Conservation (phyloP, 2,329 filamentous ascomycete species). For the Alternaria panax region DNA sequence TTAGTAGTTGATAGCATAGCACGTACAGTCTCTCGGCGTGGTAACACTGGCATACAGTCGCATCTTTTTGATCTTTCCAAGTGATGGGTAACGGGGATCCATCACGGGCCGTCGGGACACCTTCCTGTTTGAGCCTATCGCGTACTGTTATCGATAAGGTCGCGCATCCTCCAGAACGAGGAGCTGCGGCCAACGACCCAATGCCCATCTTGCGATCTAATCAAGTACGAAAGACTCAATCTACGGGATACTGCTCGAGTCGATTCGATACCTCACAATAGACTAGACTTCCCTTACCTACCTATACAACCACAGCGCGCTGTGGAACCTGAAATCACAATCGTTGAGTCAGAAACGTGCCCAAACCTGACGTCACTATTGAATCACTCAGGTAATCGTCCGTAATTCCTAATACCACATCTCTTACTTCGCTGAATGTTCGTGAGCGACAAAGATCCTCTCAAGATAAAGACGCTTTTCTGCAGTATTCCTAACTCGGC, state of each 20-base stretch:
- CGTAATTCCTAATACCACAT: background rate
- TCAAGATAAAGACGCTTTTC: background rate
- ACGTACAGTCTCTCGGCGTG: background rate
- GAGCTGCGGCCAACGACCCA: background rate
- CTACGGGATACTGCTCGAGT: background rate
- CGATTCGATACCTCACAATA: background rate
- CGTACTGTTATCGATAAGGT: background rate
- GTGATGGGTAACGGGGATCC: no score
- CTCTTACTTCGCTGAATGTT: background rate
- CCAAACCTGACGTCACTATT: background rate
- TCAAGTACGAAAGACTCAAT: background rate
- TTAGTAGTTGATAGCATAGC: background rate
- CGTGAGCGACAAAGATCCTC: background rate
- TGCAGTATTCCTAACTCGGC: no score
- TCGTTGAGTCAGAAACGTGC: background rate
- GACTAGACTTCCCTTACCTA: background rate
- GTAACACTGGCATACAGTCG: background rate
- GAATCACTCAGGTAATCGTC: background rate
- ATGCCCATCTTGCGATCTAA: background rate
- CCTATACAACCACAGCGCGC: background rate
- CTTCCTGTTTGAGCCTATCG: background rate
- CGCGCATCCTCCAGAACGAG: background rate
- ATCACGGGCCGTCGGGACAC: background rate
- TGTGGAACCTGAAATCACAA: background rate
- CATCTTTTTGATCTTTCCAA: background rate